Percentiles rank a stretch among this genome's conserved stretches.
Evolutionary conservation across 2,329 filamentous ascomycete genomes (phyloP).

Genomic region (Fusarium burgessii): DNA sequence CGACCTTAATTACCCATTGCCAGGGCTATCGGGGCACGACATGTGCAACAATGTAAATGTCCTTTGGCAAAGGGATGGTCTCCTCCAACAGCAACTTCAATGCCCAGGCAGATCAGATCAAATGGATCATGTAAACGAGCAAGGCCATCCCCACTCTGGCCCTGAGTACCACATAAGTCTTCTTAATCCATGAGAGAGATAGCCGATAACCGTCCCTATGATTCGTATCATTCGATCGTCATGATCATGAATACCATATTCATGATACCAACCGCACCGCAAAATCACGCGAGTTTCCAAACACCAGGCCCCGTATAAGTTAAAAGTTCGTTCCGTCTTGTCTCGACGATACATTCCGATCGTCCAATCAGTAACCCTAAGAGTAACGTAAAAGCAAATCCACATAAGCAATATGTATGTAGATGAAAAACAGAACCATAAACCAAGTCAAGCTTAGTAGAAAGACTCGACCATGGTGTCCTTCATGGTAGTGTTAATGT

Average conservation of each 20-base stretch:
- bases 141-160: neutral
- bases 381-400: constrained; percentile 28
- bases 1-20: constrained; percentile 8
- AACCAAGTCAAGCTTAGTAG: constrained; percentile 71
- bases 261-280: constrained; percentile 22
- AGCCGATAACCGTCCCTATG: constrained; percentile 13
- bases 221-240: constrained; percentile 29
- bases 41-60: neutral
- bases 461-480: constrained; percentile 99
- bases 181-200: constrained; percentile 4
- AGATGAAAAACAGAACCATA: constrained; percentile 14
- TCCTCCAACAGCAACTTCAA: constrained; percentile 25
- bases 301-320: constrained; percentile 41
- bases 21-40: constrained; percentile 5
- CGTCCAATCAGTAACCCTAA: constrained; percentile 27
- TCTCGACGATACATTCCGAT: constrained; percentile 11
- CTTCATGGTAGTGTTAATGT: constrained; percentile 88
- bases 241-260: constrained; percentile 37
- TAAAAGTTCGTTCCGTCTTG: constrained; percentile 15
- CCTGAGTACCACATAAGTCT: neutral
- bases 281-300: constrained; percentile 37
- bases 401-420: constrained; percentile 16
- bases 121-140: constrained; percentile 5
- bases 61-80: constrained; percentile 10
- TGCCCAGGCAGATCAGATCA: constrained; percentile 8